A percentile compares a stretch with the other conserved stretches of the same genome.
phyloP scores from a whole-genome alignment of 2,329 filamentous ascomycete species.

The Claviceps cyperi region DNA sequence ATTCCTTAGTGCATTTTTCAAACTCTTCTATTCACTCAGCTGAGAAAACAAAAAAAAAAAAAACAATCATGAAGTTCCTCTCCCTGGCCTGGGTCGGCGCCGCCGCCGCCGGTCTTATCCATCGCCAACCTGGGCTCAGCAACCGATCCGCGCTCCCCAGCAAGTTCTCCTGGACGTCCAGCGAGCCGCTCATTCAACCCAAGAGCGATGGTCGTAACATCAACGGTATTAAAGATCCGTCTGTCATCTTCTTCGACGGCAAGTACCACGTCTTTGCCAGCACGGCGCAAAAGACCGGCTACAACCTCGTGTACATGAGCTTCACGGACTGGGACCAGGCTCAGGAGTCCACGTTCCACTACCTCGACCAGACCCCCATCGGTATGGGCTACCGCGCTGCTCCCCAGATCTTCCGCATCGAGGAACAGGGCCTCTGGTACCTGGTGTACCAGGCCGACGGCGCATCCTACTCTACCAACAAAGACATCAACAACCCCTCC shows the following conservation, averaged over 20 bases:
- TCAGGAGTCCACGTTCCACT: neutral
- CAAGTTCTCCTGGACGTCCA: slow-evolving; percentile 2
- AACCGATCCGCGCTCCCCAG: neutral
- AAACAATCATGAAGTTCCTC: neutral
- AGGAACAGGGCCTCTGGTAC: neutral
- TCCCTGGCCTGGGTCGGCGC: neutral
- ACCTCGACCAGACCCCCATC: neutral
- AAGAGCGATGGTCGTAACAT: neutral
- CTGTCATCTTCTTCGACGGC: slow-evolving; percentile 36
- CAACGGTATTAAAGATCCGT: slow-evolving; percentile 44
- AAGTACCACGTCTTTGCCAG: slow-evolving; percentile 48
- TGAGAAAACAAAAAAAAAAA: too few species aligned
- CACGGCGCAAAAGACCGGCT: slow-evolving; percentile 27
- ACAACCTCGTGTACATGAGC: slow-evolving; percentile 45
- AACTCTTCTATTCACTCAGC: neutral
- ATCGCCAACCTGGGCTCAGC: neutral
- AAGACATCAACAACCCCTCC: neutral
- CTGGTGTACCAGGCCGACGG: neutral
- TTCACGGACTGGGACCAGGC: slow-evolving; percentile 33
- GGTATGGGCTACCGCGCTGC: neutral
- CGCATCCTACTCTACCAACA: slow-evolving; percentile 1
- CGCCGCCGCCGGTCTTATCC: neutral
- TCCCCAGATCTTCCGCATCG: neutral
- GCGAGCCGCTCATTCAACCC: neutral
- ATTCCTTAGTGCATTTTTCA: neutral